Percentiles rank a stretch among this genome's conserved stretches.
These are phyloP conservation scores for Trichosporon ovoides DNA, from an alignment of 1,284 basidiomycete species.

Conservation along the genomic window DNA sequence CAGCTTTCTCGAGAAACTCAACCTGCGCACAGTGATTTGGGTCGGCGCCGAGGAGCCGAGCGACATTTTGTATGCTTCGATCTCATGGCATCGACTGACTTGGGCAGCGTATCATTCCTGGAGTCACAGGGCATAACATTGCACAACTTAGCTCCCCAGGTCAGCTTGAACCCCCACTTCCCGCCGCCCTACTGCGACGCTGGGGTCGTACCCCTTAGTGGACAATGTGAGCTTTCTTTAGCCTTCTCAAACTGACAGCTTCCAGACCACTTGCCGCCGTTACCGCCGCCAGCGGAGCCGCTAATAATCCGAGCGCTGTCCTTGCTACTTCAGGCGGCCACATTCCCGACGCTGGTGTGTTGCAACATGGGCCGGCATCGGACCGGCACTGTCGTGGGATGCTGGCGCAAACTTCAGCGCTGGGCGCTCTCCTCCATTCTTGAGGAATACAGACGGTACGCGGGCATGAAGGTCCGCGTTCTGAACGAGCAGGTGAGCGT, in stretches of 20 bases:
- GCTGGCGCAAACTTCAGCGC: slow-evolving; percentile 50
- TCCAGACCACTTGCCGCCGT: slow-evolving; percentile 43
- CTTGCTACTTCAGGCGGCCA: slow-evolving; percentile 51
- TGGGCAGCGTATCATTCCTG: slow-evolving; percentile 43
- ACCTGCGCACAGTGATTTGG: slow-evolving; percentile 53
- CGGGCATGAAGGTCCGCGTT: slow-evolving; percentile 53
- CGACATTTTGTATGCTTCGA: slow-evolving; percentile 48
- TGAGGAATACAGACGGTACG: slow-evolving; percentile 54
- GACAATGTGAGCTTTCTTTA: slow-evolving; percentile 31
- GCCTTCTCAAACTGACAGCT: not conserved
- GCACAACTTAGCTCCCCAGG: slow-evolving; percentile 43
- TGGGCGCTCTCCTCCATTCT: slow-evolving; percentile 54
- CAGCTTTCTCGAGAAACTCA: slow-evolving; percentile 53
- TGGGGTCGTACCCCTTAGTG: slow-evolving; percentile 41
- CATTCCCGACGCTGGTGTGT: slow-evolving; percentile 53
- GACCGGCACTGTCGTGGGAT: slow-evolving; percentile 54
- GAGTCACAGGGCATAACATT: slow-evolving; percentile 42
- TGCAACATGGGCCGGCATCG: slow-evolving; percentile 54
- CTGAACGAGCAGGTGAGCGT: slow-evolving; percentile 52
- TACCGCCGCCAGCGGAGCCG: slow-evolving; percentile 50
- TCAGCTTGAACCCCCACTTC: slow-evolving; percentile 43
- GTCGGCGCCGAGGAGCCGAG: slow-evolving; percentile 55
- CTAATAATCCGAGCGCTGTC: slow-evolving; percentile 54
- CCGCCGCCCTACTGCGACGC: slow-evolving; percentile 47
- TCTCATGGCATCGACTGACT: not conserved